Conservation (phyloP, 192 early-diverging fungal genomes). For the Gigaspora rosea region DNA sequence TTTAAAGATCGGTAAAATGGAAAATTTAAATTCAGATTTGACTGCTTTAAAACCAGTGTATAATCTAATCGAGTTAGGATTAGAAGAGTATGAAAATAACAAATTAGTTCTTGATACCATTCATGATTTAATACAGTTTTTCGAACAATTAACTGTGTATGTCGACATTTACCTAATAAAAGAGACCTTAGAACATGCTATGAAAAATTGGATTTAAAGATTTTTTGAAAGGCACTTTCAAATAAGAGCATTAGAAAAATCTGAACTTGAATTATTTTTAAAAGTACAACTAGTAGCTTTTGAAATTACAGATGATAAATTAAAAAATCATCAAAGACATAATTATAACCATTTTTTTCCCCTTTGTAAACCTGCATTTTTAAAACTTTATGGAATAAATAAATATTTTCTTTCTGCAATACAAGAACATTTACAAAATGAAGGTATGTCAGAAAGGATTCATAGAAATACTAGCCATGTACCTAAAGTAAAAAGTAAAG, state of each 20-base stretch:
- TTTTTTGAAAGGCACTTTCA: not conserved
- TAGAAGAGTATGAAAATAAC: too few species aligned
- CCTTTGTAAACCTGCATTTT: not conserved
- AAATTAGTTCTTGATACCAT: too few species aligned
- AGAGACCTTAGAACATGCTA: not conserved
- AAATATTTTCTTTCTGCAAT: not conserved
- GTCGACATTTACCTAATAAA: not conserved
- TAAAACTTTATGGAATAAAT: not conserved
- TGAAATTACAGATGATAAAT: too few species aligned
- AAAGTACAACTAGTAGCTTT: too few species aligned
- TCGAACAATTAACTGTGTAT: too few species aligned
- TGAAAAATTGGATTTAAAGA: not conserved
- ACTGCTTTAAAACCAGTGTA: too few species aligned
- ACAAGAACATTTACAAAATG: not conserved
- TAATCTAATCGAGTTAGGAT: too few species aligned
- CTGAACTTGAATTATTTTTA: not conserved
- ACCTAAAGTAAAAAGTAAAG: not conserved
- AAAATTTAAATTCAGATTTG: too few species aligned
- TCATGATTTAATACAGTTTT: too few species aligned
- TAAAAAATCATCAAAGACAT: too few species aligned
- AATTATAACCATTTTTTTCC: not conserved
- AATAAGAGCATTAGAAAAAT: not conserved
- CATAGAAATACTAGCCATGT: not conserved
- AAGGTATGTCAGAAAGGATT: not conserved
- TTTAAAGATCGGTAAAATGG: too few species aligned